These are phyloP conservation scores for Polygonum aviculare DNA, from an alignment of 148 eudicot species.

Conservation along the genomic window DNA sequence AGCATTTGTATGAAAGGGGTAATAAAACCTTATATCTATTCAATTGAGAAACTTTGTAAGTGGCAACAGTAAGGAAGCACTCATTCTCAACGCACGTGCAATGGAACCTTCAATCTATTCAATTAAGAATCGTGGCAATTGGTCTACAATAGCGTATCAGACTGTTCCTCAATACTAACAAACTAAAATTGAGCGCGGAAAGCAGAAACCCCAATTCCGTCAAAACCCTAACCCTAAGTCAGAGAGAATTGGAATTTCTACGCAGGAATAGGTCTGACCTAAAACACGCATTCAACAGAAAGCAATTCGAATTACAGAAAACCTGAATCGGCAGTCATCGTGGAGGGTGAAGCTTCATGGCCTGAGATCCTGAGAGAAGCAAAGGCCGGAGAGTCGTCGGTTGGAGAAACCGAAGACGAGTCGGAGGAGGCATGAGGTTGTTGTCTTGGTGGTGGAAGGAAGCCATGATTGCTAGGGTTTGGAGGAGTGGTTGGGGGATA, in stretches of 20 bases:
- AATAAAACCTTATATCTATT: not conserved
- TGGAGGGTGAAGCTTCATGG: conserved; percentile 17
- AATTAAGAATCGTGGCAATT: not conserved
- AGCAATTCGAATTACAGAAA: not conserved
- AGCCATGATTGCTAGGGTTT: conserved; percentile 61
- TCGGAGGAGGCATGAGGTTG: conserved; percentile 15
- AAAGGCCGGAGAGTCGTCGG: conserved; percentile 12
- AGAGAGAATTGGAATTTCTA: not conserved
- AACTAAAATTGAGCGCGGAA: not conserved
- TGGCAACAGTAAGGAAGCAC: not conserved
- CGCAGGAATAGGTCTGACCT: not conserved
- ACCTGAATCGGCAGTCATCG: conserved; percentile 27
- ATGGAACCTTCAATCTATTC: not conserved
- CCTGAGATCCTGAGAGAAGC: conserved; percentile 29
- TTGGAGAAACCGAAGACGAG: conserved; percentile 9
- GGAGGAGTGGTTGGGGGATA: conserved; percentile 26
- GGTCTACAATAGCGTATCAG: not conserved
- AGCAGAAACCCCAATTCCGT: not conserved
- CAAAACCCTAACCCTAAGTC: conserved; percentile 16
- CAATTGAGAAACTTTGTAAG: no score
- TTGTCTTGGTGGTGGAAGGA: conserved; percentile 1
- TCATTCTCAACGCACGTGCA: not conserved
- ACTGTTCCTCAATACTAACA: not conserved
- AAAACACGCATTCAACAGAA: not conserved
- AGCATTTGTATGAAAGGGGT: not conserved